Evolutionary conservation across 441 rosid species (phyloP).

Genomic region (Melastoma candidum): DNA sequence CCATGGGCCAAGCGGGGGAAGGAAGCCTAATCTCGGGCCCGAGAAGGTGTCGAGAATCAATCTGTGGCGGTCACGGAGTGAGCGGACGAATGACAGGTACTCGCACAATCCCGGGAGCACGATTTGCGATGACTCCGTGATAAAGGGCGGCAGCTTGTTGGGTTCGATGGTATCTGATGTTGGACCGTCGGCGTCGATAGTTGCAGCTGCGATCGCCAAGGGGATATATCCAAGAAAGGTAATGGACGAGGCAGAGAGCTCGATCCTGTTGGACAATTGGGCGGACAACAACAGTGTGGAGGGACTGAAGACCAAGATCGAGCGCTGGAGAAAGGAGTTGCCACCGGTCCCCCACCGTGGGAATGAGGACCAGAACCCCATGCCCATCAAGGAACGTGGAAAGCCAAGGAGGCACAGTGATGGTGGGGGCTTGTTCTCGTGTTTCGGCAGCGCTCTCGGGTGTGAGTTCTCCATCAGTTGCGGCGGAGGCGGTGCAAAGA

Average conservation of each 20-base stretch:
- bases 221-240: slow-evolving; percentile 48
- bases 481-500: slow-evolving; percentile 36
- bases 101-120: slow-evolving; percentile 11
- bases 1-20: too few relatives aligned
- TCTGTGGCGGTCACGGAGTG: slow-evolving; percentile 55
- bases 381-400: slow-evolving; percentile 16
- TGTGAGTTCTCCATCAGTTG: slow-evolving; percentile 77
- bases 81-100: slow-evolving; percentile 27
- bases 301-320: slow-evolving; percentile 54
- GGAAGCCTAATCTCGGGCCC: background rate
- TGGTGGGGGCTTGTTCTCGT: slow-evolving; percentile 37
- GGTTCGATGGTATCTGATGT: slow-evolving; percentile 59
- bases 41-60: slow-evolving; percentile 11
- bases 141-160: slow-evolving; percentile 35
- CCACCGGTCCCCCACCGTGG: slow-evolving; percentile 23
- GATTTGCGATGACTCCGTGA: slow-evolving; percentile 13
- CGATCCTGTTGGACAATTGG: slow-evolving; percentile 34
- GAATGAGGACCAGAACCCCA: slow-evolving; percentile 6
- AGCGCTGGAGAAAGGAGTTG: slow-evolving; percentile 58
- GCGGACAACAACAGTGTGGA: slow-evolving; percentile 40
- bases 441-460: slow-evolving; percentile 69
- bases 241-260: slow-evolving; percentile 31
- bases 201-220: slow-evolving; percentile 85
- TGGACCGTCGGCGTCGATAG: slow-evolving; percentile 90
- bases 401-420: slow-evolving; percentile 22